These are phyloP conservation scores for Boechera divaricarpa DNA, from an alignment of 345 rosid species.

Conservation along the genomic window DNA sequence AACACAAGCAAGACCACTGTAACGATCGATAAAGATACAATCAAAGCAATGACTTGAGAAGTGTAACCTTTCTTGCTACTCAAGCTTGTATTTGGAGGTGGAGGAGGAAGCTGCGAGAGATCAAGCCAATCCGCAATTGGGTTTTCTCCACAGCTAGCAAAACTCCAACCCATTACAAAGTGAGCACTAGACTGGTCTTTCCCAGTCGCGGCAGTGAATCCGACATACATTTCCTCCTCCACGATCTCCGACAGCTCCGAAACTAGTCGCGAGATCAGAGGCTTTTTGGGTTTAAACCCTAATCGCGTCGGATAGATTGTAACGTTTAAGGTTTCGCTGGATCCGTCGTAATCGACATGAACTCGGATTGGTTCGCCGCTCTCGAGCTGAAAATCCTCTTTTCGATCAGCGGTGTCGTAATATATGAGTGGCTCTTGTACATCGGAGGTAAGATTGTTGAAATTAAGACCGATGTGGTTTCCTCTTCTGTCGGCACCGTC, in stretches of 20 bases:
- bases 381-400: constrained; percentile 43
- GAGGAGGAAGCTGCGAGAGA: constrained; percentile 50
- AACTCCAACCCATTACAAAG: constrained; percentile 84
- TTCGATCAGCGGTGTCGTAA: background rate
- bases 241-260: constrained; percentile 32
- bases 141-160: constrained; percentile 50
- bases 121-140: constrained; percentile 46
- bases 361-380: constrained; percentile 59
- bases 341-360: constrained; percentile 69
- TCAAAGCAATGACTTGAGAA: constrained; percentile 35
- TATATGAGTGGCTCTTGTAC: constrained; percentile 40
- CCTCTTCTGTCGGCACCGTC: constrained; percentile 38
- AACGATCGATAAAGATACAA: constrained; percentile 37
- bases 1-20: constrained; percentile 27
- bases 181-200: constrained; percentile 56
- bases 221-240: constrained; percentile 57
- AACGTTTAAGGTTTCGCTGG: constrained; percentile 39
- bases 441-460: constrained; percentile 52
- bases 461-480: constrained; percentile 63
- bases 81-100: constrained; percentile 36
- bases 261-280: constrained; percentile 42
- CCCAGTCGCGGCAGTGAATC: constrained; percentile 87
- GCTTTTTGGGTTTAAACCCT: constrained; percentile 45
- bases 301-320: constrained; percentile 51
- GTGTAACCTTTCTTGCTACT: constrained; percentile 38